Conservation (phyloP, 352 stramenopile species). For the Saprolegnia parasitica region DNA sequence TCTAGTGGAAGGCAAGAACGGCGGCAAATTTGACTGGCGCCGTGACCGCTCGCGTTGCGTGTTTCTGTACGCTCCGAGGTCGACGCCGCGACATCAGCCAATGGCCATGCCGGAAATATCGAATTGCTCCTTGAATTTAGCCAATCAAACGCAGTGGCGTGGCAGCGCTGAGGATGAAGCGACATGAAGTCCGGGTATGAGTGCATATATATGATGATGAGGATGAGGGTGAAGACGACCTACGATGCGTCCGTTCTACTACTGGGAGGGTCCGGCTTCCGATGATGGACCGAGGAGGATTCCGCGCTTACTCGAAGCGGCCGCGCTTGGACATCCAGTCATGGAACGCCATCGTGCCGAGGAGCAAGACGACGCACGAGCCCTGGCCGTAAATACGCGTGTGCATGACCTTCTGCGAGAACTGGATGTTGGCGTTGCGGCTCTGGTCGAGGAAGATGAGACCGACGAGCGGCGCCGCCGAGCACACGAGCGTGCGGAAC, state of each 20-base stretch:
- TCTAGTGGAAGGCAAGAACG: background rate
- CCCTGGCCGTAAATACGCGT: constrained; percentile 79
- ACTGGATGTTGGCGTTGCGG: constrained; percentile 60
- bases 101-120: background rate
- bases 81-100: background rate
- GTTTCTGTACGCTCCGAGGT: background rate
- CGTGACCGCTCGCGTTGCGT: background rate
- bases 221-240: background rate
- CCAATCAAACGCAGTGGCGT: background rate
- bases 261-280: background rate
- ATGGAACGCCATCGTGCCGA: constrained; percentile 79
- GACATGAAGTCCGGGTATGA: background rate
- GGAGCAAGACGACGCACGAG: constrained; percentile 58
- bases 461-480: constrained; percentile 59
- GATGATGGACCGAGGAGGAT: background rate
- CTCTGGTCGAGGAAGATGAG: constrained; percentile 68
- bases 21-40: background rate
- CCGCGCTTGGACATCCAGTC: constrained; percentile 75
- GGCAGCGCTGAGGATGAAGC: background rate
- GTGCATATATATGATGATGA: background rate
- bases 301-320: constrained; percentile 45
- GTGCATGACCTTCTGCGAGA: constrained; percentile 84
- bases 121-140: too few relatives aligned
- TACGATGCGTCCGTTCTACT: too few relatives aligned
- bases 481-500: constrained; percentile 49